Conservation (phyloP, 31 red algal genomes). For the Asparagopsis taxiformis region DNA sequence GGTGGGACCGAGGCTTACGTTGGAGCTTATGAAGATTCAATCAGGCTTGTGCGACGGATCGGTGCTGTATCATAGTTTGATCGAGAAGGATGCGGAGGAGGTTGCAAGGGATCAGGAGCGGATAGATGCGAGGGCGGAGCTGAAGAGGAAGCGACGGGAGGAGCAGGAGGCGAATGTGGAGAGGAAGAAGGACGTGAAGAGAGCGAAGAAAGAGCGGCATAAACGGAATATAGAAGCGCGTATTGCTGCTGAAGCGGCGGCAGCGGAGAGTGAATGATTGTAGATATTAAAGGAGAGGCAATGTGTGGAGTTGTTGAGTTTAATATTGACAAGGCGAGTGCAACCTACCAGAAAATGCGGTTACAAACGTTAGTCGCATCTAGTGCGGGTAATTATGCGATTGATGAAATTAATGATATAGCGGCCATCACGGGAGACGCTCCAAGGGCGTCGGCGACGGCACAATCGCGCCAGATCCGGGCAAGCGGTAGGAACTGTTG, state of each 20-base stretch:
- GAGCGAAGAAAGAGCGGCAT: constrained; percentile 51
- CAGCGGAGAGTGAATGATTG: not conserved
- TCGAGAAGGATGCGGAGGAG: constrained; percentile 46
- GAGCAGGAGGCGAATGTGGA: constrained; percentile 72
- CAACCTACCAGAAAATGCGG: too few species aligned
- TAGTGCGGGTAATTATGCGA: too few species aligned
- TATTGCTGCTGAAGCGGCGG: not conserved
- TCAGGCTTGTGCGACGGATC: constrained; percentile 75
- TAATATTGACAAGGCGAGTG: too few species aligned
- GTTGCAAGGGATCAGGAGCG: constrained; percentile 12
- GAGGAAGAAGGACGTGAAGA: constrained; percentile 53
- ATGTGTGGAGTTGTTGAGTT: too few species aligned
- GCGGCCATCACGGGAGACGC: not conserved
- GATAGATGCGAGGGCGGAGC: constrained; percentile 15
- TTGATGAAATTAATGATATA: too few species aligned
- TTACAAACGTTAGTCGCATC: too few species aligned
- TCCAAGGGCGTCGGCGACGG: not conserved
- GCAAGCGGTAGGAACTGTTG: constrained; percentile 34
- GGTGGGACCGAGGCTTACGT: constrained; percentile 76
- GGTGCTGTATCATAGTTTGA: constrained; percentile 67
- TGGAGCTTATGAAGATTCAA: constrained; percentile 82
- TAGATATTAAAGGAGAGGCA: constrained; percentile 15
- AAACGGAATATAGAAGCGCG: constrained; percentile 21
- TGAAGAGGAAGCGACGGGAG: constrained; percentile 59
- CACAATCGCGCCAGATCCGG: not conserved